Evolutionary conservation across 2,329 filamentous ascomycete genomes (phyloP).

Genomic region (Neophaeococcomyces aloes): DNA sequence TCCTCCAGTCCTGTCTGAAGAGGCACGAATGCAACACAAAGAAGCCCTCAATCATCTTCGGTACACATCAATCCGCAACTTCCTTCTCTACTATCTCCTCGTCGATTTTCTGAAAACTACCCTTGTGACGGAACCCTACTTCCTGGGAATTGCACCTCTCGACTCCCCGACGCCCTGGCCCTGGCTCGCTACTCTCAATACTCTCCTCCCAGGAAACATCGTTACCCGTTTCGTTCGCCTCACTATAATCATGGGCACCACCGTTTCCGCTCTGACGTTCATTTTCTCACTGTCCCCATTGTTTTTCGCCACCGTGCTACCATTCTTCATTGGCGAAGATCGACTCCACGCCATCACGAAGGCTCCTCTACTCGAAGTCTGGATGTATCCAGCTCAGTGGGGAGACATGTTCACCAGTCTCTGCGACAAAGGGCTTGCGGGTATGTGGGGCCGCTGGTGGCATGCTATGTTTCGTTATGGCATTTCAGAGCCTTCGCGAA

Average conservation of each 20-base stretch:
- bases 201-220: constrained; percentile 6
- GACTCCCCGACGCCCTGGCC: constrained; percentile 29
- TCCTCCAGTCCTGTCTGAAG: constrained; percentile 18
- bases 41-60: constrained; percentile 6
- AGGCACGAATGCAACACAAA: constrained; percentile 4
- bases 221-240: constrained; percentile 47
- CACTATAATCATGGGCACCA: constrained; percentile 43
- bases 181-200: constrained; percentile 13
- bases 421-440: constrained; percentile 58
- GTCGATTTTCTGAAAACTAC: constrained; percentile 60
- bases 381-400: constrained; percentile 52
- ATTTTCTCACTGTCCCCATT: constrained; percentile 53
- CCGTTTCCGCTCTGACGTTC: constrained; percentile 52
- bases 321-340: constrained; percentile 35
- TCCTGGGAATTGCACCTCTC: constrained; percentile 47
- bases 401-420: constrained; percentile 31
- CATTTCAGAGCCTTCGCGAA: constrained; percentile 27
- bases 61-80: constrained; percentile 15
- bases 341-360: constrained; percentile 36
- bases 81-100: constrained; percentile 51
- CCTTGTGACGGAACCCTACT: constrained; percentile 71
- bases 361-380: constrained; percentile 50
- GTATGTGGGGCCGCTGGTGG: constrained; percentile 82
- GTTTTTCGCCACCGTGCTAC: constrained; percentile 44
- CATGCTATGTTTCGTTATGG: constrained; percentile 77